These are phyloP conservation scores for Ceratobasidium sp. DNA, from an alignment of 1,284 basidiomycete species.

Conservation along the genomic window DNA sequence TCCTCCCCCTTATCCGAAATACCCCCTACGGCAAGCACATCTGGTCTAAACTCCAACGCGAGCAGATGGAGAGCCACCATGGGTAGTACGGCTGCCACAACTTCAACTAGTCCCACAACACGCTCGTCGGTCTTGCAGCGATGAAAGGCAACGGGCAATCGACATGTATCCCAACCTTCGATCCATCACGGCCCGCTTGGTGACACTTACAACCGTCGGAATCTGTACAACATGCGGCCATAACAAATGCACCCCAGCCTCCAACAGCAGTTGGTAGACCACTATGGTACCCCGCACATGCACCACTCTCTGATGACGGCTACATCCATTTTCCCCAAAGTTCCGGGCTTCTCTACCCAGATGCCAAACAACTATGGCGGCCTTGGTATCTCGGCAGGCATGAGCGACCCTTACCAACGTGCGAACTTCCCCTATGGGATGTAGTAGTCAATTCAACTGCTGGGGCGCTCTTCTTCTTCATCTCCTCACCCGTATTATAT, in stretches of 20 bases:
- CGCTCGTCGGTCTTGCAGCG: conserved; percentile 62
- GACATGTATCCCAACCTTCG: conserved; percentile 19
- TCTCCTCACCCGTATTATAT: conserved; percentile 20
- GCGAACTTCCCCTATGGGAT: conserved; percentile 77
- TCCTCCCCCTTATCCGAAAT: conserved; percentile 93
- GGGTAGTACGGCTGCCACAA: conserved; percentile 57
- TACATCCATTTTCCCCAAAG: conserved; percentile 80
- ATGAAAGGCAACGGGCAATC: conserved; percentile 56
- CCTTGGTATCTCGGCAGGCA: conserved; percentile 58
- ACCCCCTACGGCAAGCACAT: conserved; percentile 98
- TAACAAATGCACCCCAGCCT: conserved; percentile 62
- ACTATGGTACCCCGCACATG: conserved; percentile 30
- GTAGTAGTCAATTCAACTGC: conserved; percentile 54
- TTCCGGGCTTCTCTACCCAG: conserved; percentile 61
- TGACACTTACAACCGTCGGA: conserved; percentile 66
- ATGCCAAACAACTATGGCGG: conserved; percentile 60
- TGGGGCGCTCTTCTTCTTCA: background rate
- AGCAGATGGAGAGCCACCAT: conserved; percentile 71
- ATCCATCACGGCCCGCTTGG: conserved; percentile 52
- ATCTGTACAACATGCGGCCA: conserved; percentile 52
- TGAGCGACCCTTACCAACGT: conserved; percentile 77
- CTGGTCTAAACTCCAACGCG: conserved; percentile 94
- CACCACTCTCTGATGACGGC: conserved; percentile 61
- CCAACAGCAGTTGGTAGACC: conserved; percentile 50
- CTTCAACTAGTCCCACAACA: conserved; percentile 52